These are phyloP conservation scores for Amylostereum areolatum DNA, from an alignment of 1,284 basidiomycete species.

Conservation along the genomic window DNA sequence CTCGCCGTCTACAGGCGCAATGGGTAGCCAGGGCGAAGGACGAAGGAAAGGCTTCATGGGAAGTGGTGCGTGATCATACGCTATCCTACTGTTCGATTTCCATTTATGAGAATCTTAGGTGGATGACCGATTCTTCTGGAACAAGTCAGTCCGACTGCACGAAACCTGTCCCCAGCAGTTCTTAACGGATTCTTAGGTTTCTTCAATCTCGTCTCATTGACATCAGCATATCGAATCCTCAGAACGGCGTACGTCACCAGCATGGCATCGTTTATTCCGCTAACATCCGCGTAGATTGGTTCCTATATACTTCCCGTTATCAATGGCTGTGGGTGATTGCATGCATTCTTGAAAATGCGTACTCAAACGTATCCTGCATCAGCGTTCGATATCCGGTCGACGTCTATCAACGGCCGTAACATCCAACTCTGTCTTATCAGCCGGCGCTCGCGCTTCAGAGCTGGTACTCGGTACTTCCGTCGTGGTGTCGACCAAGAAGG, in stretches of 20 bases:
- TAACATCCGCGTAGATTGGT: conserved; percentile 49
- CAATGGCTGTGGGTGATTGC: conserved; percentile 71
- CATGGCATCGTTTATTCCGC: conserved; percentile 7
- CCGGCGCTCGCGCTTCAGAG: conserved; percentile 88
- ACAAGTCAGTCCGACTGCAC: conserved; percentile 53
- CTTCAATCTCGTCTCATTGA: conserved; percentile 73
- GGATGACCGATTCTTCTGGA: conserved; percentile 99
- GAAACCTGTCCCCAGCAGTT: conserved; percentile 1
- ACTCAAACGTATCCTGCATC: conserved; percentile 9
- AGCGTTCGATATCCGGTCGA: conserved; percentile 87
- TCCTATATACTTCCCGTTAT: conserved; percentile 89
- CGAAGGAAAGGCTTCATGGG: conserved; percentile 60
- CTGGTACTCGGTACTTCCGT: conserved; percentile 96
- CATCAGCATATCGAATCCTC: conserved; percentile 37
- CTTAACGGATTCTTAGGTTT: conserved; percentile 37
- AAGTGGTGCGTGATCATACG: conserved; percentile 43
- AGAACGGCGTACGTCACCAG: conserved; percentile 51
- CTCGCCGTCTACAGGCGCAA: conserved; percentile 84
- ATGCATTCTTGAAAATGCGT: conserved; percentile 9
- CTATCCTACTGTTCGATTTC: conserved; percentile 6
- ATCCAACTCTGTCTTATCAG: conserved; percentile 88
- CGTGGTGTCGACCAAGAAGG: conserved; percentile 87
- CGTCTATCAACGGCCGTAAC: conserved; percentile 73
- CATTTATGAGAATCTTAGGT: conserved; percentile 40
- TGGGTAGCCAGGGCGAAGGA: conserved; percentile 49